Evolutionary conservation across 2,329 filamentous ascomycete species (phyloP).

Genomic region (Ramichloridium luteum): DNA sequence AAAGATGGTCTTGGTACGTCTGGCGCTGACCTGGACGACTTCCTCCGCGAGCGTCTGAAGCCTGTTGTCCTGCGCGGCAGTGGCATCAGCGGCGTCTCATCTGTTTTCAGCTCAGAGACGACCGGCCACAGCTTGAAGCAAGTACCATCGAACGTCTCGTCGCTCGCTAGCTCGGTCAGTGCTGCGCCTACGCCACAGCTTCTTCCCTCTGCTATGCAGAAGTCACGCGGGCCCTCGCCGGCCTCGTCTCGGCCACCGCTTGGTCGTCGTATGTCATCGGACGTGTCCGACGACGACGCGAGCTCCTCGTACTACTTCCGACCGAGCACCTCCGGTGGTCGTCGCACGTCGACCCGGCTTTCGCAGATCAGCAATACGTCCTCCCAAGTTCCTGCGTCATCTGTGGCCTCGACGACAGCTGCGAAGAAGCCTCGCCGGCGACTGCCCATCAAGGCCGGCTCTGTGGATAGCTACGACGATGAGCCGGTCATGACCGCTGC

Average conservation of each 20-base stretch:
- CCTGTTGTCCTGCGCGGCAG: slow-evolving; percentile 35
- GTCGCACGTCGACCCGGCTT: slow-evolving; percentile 12
- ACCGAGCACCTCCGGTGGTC: slow-evolving; percentile 9
- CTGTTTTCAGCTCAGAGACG: slow-evolving; percentile 7
- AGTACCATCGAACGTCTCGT: slow-evolving; percentile 14
- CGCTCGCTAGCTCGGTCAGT: slow-evolving; percentile 13
- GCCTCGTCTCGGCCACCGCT: slow-evolving; percentile 8
- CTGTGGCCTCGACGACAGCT: background rate
- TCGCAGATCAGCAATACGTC: slow-evolving; percentile 4
- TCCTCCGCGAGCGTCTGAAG: slow-evolving; percentile 32
- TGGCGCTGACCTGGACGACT: slow-evolving; percentile 33
- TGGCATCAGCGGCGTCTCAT: slow-evolving; percentile 21
- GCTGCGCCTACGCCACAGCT: slow-evolving; percentile 15
- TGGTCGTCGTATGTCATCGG: slow-evolving; percentile 10
- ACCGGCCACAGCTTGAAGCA: slow-evolving; percentile 4
- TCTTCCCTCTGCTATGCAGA: slow-evolving; percentile 20
- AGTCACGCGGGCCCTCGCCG: slow-evolving; percentile 5
- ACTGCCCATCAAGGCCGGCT: slow-evolving; percentile 3
- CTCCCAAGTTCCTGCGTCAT: background rate
- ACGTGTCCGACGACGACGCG: slow-evolving; percentile 17
- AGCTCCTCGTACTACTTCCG: slow-evolving; percentile 5
- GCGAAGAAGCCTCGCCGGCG: slow-evolving; percentile 7
- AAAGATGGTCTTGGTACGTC: too few species aligned
- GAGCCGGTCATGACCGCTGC: slow-evolving; percentile 8
- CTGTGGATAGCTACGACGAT: slow-evolving; percentile 10